Evolutionary conservation across 2,329 filamentous ascomycete genomes (phyloP), one percentile per base, ranked within the genome.

Genomic region (Monosporascus sp.): DNA sequence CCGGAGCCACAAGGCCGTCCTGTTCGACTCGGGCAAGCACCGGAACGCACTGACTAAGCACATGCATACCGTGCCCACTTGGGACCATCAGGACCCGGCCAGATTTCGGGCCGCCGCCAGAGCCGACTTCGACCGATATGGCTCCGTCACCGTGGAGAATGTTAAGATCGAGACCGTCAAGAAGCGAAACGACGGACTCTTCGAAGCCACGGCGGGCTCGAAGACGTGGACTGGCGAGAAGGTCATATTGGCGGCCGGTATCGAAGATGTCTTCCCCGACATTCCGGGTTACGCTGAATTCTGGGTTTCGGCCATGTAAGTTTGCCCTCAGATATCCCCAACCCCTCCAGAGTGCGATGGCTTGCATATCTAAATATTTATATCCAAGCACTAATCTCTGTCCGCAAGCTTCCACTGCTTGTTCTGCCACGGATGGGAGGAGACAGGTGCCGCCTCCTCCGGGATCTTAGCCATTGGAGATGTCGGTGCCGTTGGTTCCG

Each of bases 21-120:
- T 59, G 14, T 49, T 55, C 38, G 54, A 59, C 45, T 59, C 55
- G 3, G 51, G 51, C 19, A 51, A 54, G 22, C 57, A 57, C 41
- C 41, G 54, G 41, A 57, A 57, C 26, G 44, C 38, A 16, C 19
- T 8, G 43, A 47, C 37, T 41, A 53, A 50, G 47, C 46, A 53
- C 50, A 53, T 53, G 52, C 51, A 53, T 43, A 54, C 60, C 8
- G 54, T 64, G 9, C 37, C 63, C n/a, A 37, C 48, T 4, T 60
- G 56, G 38, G 63, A 65, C 20, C 45, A 59, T 22, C 50, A 45
- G 16, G 44, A 65, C 11, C 56, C 56, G 7, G 57, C 51, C 14
- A 53, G 59, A 19, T 64, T 60, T 51, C 54, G 65, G n/a, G 43
- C 49, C 7, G 47, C 48, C 11, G 20, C 54, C 2, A 49, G 50